phyloP scores from a whole-genome alignment of 2,329 filamentous ascomycete species.

The Drechslerella stenobrocha region DNA sequence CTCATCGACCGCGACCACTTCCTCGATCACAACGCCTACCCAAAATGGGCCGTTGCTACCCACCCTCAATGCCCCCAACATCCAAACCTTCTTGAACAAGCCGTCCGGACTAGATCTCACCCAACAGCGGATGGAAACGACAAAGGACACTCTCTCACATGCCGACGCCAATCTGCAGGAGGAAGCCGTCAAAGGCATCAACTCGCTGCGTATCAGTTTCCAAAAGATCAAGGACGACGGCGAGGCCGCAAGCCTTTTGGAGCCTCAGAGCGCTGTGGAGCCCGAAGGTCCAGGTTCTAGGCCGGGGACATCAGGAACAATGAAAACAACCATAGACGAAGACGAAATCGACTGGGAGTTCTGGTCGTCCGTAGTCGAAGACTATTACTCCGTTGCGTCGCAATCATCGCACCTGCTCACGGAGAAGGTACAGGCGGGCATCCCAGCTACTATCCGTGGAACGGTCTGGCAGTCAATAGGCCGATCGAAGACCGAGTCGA shows the following conservation, averaged over 20 bases:
- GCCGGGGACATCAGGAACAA: slow-evolving; percentile 26
- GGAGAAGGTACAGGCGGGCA: slow-evolving; percentile 85
- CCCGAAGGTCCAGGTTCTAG: slow-evolving; percentile 15
- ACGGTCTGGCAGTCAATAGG: slow-evolving; percentile 98
- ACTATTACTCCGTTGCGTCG: slow-evolving; percentile 84
- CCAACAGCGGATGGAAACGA: slow-evolving; percentile 46
- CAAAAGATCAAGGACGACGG: slow-evolving; percentile 50
- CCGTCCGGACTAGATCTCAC: slow-evolving; percentile 44
- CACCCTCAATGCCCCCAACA: slow-evolving; percentile 36
- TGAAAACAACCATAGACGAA: slow-evolving; percentile 41
- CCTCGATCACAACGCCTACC: slow-evolving; percentile 70
- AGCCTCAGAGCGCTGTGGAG: slow-evolving; percentile 12
- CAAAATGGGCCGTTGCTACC: slow-evolving; percentile 43
- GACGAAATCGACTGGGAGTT: slow-evolving; percentile 88
- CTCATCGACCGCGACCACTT: slow-evolving; percentile 61
- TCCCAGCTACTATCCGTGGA: slow-evolving; percentile 92
- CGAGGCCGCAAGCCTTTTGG: slow-evolving; percentile 32
- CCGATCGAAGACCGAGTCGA: slow-evolving; percentile 87
- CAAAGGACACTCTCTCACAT: slow-evolving; percentile 62
- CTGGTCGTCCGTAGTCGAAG: slow-evolving; percentile 94
- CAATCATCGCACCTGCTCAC: slow-evolving; percentile 86
- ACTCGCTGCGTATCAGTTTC: slow-evolving; percentile 52
- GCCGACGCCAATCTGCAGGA: slow-evolving; percentile 62
- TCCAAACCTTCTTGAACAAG: slow-evolving; percentile 44
- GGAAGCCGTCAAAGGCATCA: slow-evolving; percentile 54